Base-by-base conservation (phyloP, 139 green algal genomes). In the Eudorina sp. region DNA sequence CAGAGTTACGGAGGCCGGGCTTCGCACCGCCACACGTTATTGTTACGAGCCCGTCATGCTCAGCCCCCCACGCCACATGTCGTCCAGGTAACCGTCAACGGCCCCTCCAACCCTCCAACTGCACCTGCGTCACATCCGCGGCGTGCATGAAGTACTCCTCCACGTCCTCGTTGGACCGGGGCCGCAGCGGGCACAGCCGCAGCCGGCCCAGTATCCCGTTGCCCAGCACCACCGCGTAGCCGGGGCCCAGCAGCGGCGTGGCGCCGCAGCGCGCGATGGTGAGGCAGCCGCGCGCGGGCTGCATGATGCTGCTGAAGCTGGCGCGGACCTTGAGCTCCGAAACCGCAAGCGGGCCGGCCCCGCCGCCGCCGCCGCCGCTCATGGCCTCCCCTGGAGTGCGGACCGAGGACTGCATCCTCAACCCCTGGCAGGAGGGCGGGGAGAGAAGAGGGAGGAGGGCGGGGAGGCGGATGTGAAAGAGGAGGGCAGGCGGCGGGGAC, bases 91-190 rank as follows among this genome's bases (percentile, higher is more conserved):
- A n/a, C n/a, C n/a, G n/a, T n/a, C n/a, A n/a, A n/a, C n/a, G n/a
- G n/a, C n/a, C n/a, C n/a, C 18, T n/a, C 40, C 8, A 18, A 18
- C 38, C 69, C 7, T 38, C 16, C 69, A 40, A 3, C 6, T 40
- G 3, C 55, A 86, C 79, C 80, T 86, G 80, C 8, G 80, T 89
- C 34, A 92, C 83, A 60, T 92, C 89, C 27, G 43, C 53, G 18
- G 48, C 62, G 75, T 92, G 89, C 66, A 76, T 14, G 38, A 48
- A 75, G 83, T 92, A 92, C 76, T 92, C 83, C 45, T 88, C 41
- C 36, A 85, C 64, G n/a, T 83, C 75, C 8, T 75, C 69, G 21
- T 87, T 90, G 34, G 34, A 58, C 6, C 53, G 51, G 3, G 77
- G 66, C 13, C 41, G 53, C 86, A 88, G 51, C 7, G 76, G 70